Evolutionary conservation across 345 rosid genomes (phyloP).

Genomic region (Adansonia digitata): DNA sequence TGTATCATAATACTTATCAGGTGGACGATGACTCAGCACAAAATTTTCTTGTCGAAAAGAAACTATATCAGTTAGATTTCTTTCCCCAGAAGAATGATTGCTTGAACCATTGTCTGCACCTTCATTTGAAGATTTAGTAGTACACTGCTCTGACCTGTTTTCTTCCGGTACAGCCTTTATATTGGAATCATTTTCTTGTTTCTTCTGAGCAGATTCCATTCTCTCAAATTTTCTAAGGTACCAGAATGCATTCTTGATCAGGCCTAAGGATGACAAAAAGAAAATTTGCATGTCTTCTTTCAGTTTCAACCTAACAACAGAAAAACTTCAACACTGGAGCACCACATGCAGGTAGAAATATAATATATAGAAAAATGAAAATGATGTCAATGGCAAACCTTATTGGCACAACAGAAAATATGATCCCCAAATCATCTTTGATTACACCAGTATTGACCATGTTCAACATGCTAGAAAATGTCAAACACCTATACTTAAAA

Average conservation of each 20-base stretch:
- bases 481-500: background rate
- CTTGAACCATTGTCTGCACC: slow-evolving; percentile 22
- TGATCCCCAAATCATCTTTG: background rate
- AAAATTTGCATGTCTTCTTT: background rate
- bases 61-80: slow-evolving; percentile 49
- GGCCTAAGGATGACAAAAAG: slow-evolving; percentile 36
- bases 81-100: slow-evolving; percentile 19
- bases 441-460: background rate
- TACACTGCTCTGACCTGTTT: slow-evolving; percentile 22
- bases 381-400: background rate
- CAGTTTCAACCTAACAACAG: background rate
- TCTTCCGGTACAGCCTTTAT: slow-evolving; percentile 20
- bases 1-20: slow-evolving; percentile 55
- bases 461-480: background rate
- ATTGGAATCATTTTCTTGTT: slow-evolving; percentile 22
- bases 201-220: slow-evolving; percentile 29
- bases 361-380: background rate
- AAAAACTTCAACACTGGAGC: background rate
- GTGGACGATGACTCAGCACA: slow-evolving; percentile 36
- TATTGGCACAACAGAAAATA: background rate
- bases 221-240: slow-evolving; percentile 52
- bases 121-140: slow-evolving; percentile 16
- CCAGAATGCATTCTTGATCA: slow-evolving; percentile 76
- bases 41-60: slow-evolving; percentile 78
- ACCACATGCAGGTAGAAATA: no score